These are phyloP conservation scores for Fusarium sp. DNA, from an alignment of 2,329 filamentous ascomycete species.

Conservation along the genomic window DNA sequence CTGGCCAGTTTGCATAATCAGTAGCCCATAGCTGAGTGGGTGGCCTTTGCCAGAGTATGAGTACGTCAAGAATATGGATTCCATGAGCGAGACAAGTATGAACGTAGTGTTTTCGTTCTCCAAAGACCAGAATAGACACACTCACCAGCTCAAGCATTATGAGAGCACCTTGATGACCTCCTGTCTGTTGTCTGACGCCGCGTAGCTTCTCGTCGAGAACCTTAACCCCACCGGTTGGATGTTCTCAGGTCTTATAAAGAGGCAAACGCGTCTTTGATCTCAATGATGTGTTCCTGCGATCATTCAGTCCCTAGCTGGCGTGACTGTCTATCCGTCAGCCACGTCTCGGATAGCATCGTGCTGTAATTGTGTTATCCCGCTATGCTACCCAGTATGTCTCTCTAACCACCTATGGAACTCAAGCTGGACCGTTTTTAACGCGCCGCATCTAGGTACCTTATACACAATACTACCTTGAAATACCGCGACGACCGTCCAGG, in stretches of 20 bases:
- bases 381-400: neutral
- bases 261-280: neutral
- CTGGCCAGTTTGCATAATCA: neutral
- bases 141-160: neutral
- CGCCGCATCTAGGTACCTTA: neutral
- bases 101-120: neutral
- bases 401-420: neutral
- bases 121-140: neutral
- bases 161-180: slow-evolving; percentile 31
- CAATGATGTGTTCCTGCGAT: neutral
- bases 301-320: neutral
- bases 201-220: slow-evolving; percentile 7
- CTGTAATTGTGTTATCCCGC: neutral
- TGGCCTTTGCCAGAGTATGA: neutral
- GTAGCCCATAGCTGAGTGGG: neutral
- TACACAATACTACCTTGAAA: neutral
- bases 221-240: slow-evolving; percentile 15
- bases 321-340: neutral
- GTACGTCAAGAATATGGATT: neutral
- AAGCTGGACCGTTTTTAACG: neutral
- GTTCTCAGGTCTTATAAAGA: slow-evolving; percentile 18
- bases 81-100: neutral
- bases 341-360: neutral
- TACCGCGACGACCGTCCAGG: neutral
- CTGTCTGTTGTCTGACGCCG: neutral